These are phyloP conservation scores for Trichosanthes truncata DNA, from an alignment of 306 rosid species.

Conservation along the genomic window DNA sequence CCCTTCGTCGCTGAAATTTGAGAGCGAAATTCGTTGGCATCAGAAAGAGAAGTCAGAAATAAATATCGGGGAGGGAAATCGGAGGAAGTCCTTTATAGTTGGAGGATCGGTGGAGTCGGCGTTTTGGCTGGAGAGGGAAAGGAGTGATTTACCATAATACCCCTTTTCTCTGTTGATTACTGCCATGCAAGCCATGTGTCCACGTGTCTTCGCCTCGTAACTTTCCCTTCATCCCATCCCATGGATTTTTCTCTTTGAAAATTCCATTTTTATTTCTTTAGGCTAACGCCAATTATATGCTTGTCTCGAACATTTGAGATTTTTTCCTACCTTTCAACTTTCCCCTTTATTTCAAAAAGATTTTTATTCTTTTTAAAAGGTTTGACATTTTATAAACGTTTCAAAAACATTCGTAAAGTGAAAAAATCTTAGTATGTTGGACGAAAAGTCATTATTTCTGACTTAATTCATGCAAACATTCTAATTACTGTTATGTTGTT, in stretches of 20 bases:
- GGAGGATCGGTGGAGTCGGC: conserved; percentile 11
- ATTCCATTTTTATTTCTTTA: not conserved
- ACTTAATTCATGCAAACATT: too few species aligned
- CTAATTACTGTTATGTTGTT: too few species aligned
- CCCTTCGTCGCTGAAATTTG: not conserved
- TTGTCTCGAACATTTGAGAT: not conserved
- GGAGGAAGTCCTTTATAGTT: not conserved
- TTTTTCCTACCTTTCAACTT: too few species aligned
- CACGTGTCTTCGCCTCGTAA: not conserved
- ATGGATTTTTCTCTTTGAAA: not conserved
- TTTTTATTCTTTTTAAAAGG: too few species aligned
- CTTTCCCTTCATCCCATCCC: not conserved
- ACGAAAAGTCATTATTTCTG: too few species aligned
- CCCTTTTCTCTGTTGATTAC: not conserved
- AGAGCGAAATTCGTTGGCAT: not conserved
- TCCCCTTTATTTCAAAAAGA: too few species aligned
- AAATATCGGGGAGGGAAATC: not conserved
- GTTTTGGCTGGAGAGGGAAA: not conserved
- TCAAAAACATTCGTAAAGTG: too few species aligned
- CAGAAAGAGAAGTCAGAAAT: not conserved
- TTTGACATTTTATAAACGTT: too few species aligned
- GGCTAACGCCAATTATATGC: not conserved
- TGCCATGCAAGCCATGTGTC: not conserved
- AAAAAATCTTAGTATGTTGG: too few species aligned
- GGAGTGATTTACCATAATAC: not conserved